Conservation (phyloP, 2,329 filamentous ascomycete species). For the Pseudocercospora crystallina region DNA sequence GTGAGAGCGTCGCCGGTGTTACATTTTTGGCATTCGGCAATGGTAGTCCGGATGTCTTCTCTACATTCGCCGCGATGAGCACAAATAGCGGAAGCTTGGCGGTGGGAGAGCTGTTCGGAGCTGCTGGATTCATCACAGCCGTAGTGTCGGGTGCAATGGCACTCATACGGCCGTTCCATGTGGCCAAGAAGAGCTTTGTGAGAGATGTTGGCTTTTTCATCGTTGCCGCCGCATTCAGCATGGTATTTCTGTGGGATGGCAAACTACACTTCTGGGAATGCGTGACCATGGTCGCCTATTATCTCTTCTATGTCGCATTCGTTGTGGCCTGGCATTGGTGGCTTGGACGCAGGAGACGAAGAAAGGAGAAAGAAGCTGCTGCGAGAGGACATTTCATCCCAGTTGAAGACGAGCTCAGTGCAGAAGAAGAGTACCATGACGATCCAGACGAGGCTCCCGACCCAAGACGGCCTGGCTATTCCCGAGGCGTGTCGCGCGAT, state of each 20-base stretch:
- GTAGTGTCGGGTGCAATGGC: conserved; percentile 98
- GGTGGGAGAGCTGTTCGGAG: conserved; percentile 90
- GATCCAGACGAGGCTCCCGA: conserved; percentile 51
- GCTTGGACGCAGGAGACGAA: conserved; percentile 61
- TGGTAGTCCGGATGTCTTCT: conserved; percentile 96
- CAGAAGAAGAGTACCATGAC: conserved; percentile 48
- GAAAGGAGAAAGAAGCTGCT: conserved; percentile 65
- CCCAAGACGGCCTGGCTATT: conserved; percentile 38
- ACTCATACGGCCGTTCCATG: conserved; percentile 88
- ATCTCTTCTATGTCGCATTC: conserved; percentile 81
- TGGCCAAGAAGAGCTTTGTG: conserved; percentile 84
- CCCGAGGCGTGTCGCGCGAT: conserved; percentile 53
- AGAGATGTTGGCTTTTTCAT: conserved; percentile 93
- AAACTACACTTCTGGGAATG: conserved; percentile 86
- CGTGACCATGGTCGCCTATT: conserved; percentile 83
- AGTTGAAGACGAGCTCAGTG: conserved; percentile 55
- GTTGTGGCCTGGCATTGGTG: conserved; percentile 95
- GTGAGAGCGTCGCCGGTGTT: conserved; percentile 92
- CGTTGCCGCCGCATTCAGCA: conserved; percentile 78
- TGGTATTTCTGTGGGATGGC: conserved; percentile 84
- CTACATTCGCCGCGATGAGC: conserved; percentile 95
- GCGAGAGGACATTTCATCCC: conserved; percentile 73
- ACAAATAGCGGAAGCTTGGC: conserved; percentile 97
- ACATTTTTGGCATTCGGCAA: conserved; percentile 97
- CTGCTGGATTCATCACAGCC: conserved; percentile 91